Percentiles rank a stretch among this genome's conserved stretches.
phyloP scores from a whole-genome alignment of 352 stramenopile genomes.

The Pythium plurisporium region DNA sequence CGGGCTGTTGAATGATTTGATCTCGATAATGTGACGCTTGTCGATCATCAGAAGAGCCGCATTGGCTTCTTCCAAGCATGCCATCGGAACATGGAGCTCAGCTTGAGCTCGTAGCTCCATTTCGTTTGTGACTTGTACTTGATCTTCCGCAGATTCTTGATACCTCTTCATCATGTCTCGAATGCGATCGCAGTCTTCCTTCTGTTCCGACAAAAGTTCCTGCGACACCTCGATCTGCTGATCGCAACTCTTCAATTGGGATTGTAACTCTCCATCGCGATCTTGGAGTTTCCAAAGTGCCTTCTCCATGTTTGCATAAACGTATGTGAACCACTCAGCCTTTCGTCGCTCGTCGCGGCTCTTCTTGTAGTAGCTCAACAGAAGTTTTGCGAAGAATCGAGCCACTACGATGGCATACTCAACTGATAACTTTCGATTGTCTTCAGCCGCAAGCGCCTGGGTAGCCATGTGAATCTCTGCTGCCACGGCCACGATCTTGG shows the following conservation, averaged over 20 bases:
- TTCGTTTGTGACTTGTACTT: conserved; percentile 58
- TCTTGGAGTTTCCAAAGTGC: conserved; percentile 40
- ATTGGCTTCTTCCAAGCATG: conserved; percentile 68
- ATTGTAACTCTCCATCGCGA: conserved; percentile 22
- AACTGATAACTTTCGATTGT: conserved; percentile 10
- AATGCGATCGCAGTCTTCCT: conserved; percentile 41
- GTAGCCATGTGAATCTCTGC: conserved; percentile 24
- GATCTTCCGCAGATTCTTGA: conserved; percentile 51
- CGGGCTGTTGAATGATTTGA: conserved; percentile 79
- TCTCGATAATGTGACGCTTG: conserved; percentile 71
- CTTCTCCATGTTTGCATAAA: conserved; percentile 28
- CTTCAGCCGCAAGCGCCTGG: not conserved
- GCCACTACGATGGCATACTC: conserved; percentile 4
- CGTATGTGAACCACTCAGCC: conserved; percentile 23
- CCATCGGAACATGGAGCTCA: conserved; percentile 56
- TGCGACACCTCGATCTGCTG: conserved; percentile 28
- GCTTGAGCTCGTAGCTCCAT: conserved; percentile 49
- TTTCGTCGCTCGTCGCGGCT: conserved; percentile 11
- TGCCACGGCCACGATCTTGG: conserved; percentile 15
- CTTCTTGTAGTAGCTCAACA: conserved; percentile 15
- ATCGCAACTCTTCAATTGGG: conserved; percentile 16
- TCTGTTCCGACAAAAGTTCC: conserved; percentile 30
- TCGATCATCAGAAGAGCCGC: conserved; percentile 54
- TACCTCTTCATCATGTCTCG: conserved; percentile 57
- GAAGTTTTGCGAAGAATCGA: conserved; percentile 19